phyloP scores from a whole-genome alignment of 345 rosid species.

The Pseudoturritis turrita region DNA sequence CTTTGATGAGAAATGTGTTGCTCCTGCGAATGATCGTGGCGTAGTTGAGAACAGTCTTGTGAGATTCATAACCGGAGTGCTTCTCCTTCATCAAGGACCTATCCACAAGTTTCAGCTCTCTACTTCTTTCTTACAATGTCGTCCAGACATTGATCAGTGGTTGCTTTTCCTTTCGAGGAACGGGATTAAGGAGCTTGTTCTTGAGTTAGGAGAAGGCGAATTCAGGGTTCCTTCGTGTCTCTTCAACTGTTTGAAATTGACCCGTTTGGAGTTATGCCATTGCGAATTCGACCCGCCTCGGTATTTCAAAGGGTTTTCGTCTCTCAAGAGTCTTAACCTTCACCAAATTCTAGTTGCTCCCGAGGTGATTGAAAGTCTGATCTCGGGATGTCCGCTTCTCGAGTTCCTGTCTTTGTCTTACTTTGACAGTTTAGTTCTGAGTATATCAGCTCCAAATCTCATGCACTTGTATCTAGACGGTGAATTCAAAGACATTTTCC shows the following conservation, averaged over 20 bases:
- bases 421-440: conserved; percentile 69
- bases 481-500: conserved; percentile 75
- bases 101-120: conserved; percentile 84
- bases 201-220: conserved; percentile 79
- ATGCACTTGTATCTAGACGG: conserved; percentile 83
- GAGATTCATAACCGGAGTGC: conserved; percentile 55
- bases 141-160: conserved; percentile 91
- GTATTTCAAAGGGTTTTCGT: conserved; percentile 62
- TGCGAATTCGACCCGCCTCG: conserved; percentile 80
- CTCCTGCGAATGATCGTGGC: conserved; percentile 25
- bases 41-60: conserved; percentile 44
- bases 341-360: conserved; percentile 70
- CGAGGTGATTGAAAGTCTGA: conserved; percentile 70
- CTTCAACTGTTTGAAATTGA: conserved; percentile 53
- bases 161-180: conserved; percentile 78
- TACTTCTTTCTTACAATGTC: conserved; percentile 46
- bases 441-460: conserved; percentile 68
- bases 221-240: conserved; percentile 77
- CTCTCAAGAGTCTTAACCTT: conserved; percentile 66
- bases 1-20: conserved; percentile 60
- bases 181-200: conserved; percentile 64
- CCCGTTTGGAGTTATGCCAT: conserved; percentile 62
- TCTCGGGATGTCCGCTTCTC: conserved; percentile 73
- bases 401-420: conserved; percentile 75
- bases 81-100: conserved; percentile 89